Conservation (phyloP, 306 rosid genomes). For the Corylus americana region DNA sequence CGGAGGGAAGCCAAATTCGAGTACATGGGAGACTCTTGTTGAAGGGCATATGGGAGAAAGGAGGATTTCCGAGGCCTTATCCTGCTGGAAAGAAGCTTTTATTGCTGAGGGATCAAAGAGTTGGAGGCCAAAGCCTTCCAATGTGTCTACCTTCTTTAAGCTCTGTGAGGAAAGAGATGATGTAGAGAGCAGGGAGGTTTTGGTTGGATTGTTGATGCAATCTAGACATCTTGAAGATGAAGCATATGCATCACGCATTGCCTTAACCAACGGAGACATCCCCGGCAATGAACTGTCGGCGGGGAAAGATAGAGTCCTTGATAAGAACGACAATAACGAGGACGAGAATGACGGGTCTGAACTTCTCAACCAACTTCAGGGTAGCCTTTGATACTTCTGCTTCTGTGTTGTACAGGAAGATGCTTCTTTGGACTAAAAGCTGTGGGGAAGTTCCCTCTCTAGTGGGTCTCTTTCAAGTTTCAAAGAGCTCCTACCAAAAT, state of each 20-base stretch:
- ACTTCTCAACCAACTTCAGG: slow-evolving; percentile 50
- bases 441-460: slow-evolving; percentile 12
- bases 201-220: slow-evolving; percentile 57
- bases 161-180: slow-evolving; percentile 63
- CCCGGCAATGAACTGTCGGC: slow-evolving; percentile 26
- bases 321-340: slow-evolving; percentile 27
- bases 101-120: slow-evolving; percentile 48
- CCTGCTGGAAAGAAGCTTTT: slow-evolving; percentile 81
- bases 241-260: slow-evolving; percentile 57
- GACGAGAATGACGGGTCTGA: slow-evolving; percentile 50
- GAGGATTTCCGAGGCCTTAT: slow-evolving; percentile 56
- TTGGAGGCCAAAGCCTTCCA: slow-evolving; percentile 72
- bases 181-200: slow-evolving; percentile 45
- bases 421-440: neutral
- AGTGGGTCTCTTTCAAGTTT: slow-evolving; percentile 9
- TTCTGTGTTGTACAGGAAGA: neutral
- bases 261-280: slow-evolving; percentile 37
- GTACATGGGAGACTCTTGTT: slow-evolving; percentile 85
- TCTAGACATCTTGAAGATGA: slow-evolving; percentile 43
- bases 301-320: slow-evolving; percentile 24
- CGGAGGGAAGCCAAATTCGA: slow-evolving; percentile 78
- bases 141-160: slow-evolving; percentile 49
- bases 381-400: slow-evolving; percentile 36
- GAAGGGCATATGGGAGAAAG: slow-evolving; percentile 57
- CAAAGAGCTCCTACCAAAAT: slow-evolving; percentile 2